Evolutionary conservation across 2,329 filamentous ascomycete species (phyloP), one percentile per base, ranked within the genome.

Genomic region (Cercospora canescens): DNA sequence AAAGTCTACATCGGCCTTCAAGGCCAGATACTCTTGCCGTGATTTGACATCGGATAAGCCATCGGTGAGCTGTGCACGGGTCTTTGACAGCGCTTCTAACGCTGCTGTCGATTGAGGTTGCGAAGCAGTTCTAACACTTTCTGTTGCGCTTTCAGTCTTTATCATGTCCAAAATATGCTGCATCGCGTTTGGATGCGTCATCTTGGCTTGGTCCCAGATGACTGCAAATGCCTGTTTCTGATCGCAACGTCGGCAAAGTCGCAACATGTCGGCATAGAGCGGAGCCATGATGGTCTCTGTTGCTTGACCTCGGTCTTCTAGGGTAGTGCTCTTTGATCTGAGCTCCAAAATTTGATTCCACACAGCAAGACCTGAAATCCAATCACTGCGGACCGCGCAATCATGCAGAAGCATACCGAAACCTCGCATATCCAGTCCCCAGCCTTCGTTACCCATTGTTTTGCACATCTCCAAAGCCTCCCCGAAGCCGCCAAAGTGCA

Each of bases 401-500:
- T 82, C 78, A 9, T 73, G 71, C 41, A 84, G 72, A 35, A 84
- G 72, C 14, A 76, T 73, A 1, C 72, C 76, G 5, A 83, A 73
- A 3, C 78, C 78, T 12, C 70, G 68, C 41, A 80, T 74, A 61
- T 80, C 78, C 8, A 83, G 71, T 9, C 81, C 81, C 81, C 81
- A 84, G 45, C 81, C 81, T 56, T 83, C 78, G 6, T 72, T 66
- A 16, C 79, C 77, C 77, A 83, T 80, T 35, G 78, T 75, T 57
- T 76, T 75, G 67, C 79, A 82, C 14, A 82, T 75, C 1, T 78
- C 72, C 8, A 83, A 68, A 11, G 81, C 78, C 11, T 78, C 75
- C 3, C 82, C 79, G 55, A 83, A 81, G 14, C 81, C 81, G 28
- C 77, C 76, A 66, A 84, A 84, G 57, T 78, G 76, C 39, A 83